Conservation (phyloP, 2,329 filamentous ascomycete genomes). For the Neonectria punicea region DNA sequence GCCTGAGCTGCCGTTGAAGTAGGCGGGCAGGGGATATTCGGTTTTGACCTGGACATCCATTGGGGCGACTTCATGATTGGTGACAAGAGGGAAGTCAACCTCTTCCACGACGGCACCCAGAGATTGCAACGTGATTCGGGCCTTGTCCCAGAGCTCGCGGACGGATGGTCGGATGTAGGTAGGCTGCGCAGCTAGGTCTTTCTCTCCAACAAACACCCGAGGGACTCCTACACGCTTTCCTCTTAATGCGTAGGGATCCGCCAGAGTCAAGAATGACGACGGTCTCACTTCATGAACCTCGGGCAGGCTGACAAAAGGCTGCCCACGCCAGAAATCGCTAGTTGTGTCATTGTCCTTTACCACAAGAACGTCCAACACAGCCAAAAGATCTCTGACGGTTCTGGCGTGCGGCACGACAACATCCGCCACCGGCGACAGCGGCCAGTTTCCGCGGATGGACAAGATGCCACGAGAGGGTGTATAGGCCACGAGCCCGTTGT, state of each 20-base stretch:
- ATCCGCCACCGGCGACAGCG: slow-evolving; percentile 66
- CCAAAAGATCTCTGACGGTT: slow-evolving; percentile 60
- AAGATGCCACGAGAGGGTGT: slow-evolving; percentile 64
- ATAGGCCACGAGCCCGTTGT: slow-evolving; percentile 65
- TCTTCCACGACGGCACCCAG: slow-evolving; percentile 47
- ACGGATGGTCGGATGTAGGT: slow-evolving; percentile 13
- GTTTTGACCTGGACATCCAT: background rate
- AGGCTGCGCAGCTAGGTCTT: background rate
- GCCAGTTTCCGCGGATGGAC: slow-evolving; percentile 63
- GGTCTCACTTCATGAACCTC: slow-evolving; percentile 45
- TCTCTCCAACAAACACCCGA: slow-evolving; percentile 60
- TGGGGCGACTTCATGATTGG: background rate
- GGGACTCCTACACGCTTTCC: slow-evolving; percentile 57
- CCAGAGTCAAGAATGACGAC: slow-evolving; percentile 38
- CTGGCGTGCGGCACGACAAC: slow-evolving; percentile 63
- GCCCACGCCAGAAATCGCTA: slow-evolving; percentile 65
- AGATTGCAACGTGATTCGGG: slow-evolving; percentile 49
- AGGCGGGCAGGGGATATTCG: background rate
- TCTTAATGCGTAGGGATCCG: too few species aligned
- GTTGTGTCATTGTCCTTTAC: slow-evolving; percentile 51
- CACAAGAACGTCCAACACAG: slow-evolving; percentile 61
- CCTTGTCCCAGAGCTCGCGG: slow-evolving; percentile 43
- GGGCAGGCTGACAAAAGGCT: slow-evolving; percentile 56
- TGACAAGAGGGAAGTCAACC: slow-evolving; percentile 50
- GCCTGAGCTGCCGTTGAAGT: background rate